These are phyloP conservation scores for Dothistroma septosporum DNA, from an alignment of 2,329 filamentous ascomycete species.

Conservation along the genomic window DNA sequence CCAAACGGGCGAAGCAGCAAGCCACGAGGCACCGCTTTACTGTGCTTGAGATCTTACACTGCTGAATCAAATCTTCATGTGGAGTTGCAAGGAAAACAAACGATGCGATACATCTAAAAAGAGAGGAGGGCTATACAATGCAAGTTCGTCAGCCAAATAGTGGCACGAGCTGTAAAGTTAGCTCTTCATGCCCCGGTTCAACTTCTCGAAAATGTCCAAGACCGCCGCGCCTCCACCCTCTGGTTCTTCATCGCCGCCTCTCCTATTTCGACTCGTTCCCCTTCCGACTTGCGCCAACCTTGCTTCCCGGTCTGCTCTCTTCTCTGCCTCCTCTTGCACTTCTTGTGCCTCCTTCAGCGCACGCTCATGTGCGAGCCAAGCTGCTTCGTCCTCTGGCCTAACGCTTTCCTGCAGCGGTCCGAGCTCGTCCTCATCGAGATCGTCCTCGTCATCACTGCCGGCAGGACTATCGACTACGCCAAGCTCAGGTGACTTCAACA, in stretches of 20 bases:
- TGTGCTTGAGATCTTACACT: neutral
- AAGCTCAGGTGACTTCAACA: slow-evolving; percentile 35
- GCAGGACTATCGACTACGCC: slow-evolving; percentile 29
- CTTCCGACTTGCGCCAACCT: slow-evolving; percentile 17
- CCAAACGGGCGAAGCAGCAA: neutral
- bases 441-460: slow-evolving; percentile 24
- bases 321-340: slow-evolving; percentile 31
- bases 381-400: slow-evolving; percentile 34
- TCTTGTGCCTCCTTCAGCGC: slow-evolving; percentile 33
- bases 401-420: slow-evolving; percentile 20
- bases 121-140: neutral
- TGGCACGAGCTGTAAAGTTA: neutral
- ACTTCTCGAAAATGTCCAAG: slow-evolving; percentile 32
- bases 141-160: neutral
- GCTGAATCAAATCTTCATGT: too few species aligned
- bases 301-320: slow-evolving; percentile 24
- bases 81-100: too few species aligned
- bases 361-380: slow-evolving; percentile 32
- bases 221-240: slow-evolving; percentile 32
- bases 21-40: neutral
- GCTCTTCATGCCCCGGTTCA: slow-evolving; percentile 30
- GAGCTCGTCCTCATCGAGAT: slow-evolving; percentile 29
- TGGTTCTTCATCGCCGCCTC: slow-evolving; percentile 23
- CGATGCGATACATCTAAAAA: neutral
- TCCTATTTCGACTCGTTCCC: slow-evolving; percentile 22